These are phyloP conservation scores for Forsythia suspensa DNA, from an alignment of 257 asterid species.

Conservation along the genomic window DNA sequence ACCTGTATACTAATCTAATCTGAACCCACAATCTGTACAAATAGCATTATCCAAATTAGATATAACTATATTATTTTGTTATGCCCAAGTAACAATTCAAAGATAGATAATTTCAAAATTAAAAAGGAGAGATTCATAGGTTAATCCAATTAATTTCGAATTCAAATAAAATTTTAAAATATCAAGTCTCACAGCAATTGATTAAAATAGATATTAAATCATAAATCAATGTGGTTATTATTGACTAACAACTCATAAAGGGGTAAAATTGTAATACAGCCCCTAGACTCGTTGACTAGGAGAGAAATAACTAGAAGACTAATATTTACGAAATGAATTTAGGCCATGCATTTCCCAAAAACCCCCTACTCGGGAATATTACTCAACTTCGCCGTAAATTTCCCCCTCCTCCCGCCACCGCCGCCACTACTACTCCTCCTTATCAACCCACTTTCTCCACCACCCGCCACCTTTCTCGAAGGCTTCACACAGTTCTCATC, in stretches of 20 bases:
- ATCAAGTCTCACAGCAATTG: too few relatives aligned
- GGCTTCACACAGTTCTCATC: constrained; percentile 1
- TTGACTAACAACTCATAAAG: not conserved
- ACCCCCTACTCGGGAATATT: constrained; percentile 44
- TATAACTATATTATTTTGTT: too few relatives aligned
- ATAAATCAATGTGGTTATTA: too few relatives aligned
- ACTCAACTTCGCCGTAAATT: constrained; percentile 31
- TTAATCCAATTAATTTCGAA: too few relatives aligned
- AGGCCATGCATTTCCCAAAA: not conserved
- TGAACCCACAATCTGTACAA: too few relatives aligned
- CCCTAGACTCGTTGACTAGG: not conserved
- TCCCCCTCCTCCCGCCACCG: constrained; percentile 32
- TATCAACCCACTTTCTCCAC: constrained; percentile 17
- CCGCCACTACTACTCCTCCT: constrained; percentile 25
- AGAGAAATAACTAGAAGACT: not conserved
- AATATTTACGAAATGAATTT: not conserved
- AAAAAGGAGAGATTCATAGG: too few relatives aligned
- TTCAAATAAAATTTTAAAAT: too few relatives aligned
- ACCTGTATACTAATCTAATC: too few relatives aligned
- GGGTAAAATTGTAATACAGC: not conserved
- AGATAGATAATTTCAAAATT: too few relatives aligned
- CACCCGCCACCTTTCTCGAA: constrained; percentile 11
- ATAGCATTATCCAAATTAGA: too few relatives aligned
- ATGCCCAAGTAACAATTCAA: too few relatives aligned
- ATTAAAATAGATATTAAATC: too few relatives aligned